Evolutionary conservation across 345 rosid species (phyloP).

Genomic region (Moricandia moricandioides): DNA sequence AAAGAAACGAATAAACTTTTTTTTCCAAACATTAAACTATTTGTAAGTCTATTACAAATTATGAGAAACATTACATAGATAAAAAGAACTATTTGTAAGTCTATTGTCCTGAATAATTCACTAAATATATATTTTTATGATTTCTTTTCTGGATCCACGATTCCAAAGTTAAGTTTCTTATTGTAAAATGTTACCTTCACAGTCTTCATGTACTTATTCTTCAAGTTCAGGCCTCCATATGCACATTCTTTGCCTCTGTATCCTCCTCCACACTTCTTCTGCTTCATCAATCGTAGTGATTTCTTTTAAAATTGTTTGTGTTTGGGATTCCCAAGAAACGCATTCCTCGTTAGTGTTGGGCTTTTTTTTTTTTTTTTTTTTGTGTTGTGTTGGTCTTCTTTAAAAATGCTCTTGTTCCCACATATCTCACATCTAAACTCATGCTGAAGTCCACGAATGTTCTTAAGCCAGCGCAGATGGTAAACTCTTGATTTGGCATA

Average conservation of each 20-base stretch:
- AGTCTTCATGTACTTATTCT: not conserved
- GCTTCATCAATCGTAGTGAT: not conserved
- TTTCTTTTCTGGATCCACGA: too few relatives aligned
- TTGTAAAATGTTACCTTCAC: not conserved
- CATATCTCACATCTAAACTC: not conserved
- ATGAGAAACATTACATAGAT: too few relatives aligned
- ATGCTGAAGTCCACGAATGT: not conserved
- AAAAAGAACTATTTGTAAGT: too few relatives aligned
- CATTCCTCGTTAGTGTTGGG: not conserved
- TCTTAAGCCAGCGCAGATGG: not conserved
- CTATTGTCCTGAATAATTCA: too few relatives aligned
- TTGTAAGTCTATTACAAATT: too few relatives aligned
- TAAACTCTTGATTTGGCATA: not conserved
- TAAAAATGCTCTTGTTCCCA: not conserved
- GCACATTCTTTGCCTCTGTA: not conserved
- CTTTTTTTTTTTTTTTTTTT: too few relatives aligned
- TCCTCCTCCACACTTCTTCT: not conserved
- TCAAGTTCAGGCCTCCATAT: not conserved
- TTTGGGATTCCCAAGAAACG: not conserved
- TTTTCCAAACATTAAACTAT: too few relatives aligned
- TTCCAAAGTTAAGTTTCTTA: too few relatives aligned
- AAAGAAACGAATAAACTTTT: too few relatives aligned
- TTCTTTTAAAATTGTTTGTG: not conserved
- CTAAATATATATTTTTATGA: too few relatives aligned
- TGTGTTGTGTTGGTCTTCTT: too few relatives aligned